A percentile compares a stretch with the other conserved stretches of the same genome.
phyloP scores from a whole-genome alignment of 352 stramenopile genomes.

The Globisporangium mamillatum region DNA sequence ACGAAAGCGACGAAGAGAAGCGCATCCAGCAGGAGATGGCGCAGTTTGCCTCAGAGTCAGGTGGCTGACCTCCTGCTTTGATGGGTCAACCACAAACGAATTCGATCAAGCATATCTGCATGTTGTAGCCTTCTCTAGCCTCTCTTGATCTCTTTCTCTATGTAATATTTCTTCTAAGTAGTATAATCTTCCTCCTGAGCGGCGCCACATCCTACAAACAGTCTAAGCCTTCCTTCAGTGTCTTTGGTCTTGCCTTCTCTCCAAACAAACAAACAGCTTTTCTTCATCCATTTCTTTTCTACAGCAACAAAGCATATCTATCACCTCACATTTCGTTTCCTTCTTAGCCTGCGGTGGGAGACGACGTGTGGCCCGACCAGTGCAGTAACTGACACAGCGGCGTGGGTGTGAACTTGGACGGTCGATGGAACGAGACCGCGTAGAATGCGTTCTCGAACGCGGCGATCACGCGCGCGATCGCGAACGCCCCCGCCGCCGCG shows the following conservation, averaged over 20 bases:
- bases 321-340: background rate
- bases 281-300: background rate
- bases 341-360: constrained; percentile 11
- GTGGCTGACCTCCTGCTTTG: too few relatives aligned
- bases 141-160: background rate
- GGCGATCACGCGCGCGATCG: constrained; percentile 70
- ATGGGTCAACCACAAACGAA: too few relatives aligned
- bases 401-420: constrained; percentile 73
- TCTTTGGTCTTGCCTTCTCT: background rate
- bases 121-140: too few relatives aligned
- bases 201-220: background rate
- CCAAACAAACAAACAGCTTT: background rate
- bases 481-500: constrained; percentile 68
- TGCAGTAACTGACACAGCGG: constrained; percentile 79
- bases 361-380: constrained; percentile 56
- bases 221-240: background rate
- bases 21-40: constrained; percentile 30
- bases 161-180: constrained; percentile 8
- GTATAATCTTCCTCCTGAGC: background rate
- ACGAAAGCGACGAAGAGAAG: constrained; percentile 13
- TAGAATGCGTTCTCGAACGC: constrained; percentile 85
- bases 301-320: background rate
- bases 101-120: too few relatives aligned
- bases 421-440: constrained; percentile 68
- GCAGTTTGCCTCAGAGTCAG: background rate